phyloP scores from a whole-genome alignment of 2,329 filamentous ascomycete species.

The Xylaria sp. region DNA sequence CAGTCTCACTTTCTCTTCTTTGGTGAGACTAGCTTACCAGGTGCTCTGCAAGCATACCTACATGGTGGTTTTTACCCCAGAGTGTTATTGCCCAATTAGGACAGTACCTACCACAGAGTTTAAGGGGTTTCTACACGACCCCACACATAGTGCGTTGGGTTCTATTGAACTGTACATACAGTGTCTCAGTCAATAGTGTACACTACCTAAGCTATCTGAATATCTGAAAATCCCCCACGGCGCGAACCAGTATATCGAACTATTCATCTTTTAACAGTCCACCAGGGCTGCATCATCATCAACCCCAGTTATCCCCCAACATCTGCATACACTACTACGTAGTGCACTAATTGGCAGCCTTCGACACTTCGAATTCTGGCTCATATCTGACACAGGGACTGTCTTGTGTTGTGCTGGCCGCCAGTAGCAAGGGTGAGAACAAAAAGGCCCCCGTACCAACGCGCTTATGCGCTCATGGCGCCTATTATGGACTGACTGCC shows the following conservation, averaged over 20 bases:
- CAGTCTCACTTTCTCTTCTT: neutral
- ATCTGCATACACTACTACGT: neutral
- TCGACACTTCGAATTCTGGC: slow-evolving; percentile 21
- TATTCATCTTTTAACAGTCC: neutral
- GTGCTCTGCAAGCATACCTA: neutral
- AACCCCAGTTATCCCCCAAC: neutral
- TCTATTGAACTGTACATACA: neutral
- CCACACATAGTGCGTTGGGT: too few relatives aligned
- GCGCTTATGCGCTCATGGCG: slow-evolving; percentile 42
- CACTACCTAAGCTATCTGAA: neutral
- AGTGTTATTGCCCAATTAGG: neutral
- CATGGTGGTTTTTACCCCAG: neutral
- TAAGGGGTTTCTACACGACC: neutral
- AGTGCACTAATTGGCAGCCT: slow-evolving; percentile 8
- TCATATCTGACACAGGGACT: slow-evolving; percentile 42
- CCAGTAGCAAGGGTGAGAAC: slow-evolving; percentile 24
- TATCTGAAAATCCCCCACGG: slow-evolving; percentile 14
- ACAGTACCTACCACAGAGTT: neutral
- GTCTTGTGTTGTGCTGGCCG: slow-evolving; percentile 37
- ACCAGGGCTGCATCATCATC: neutral
- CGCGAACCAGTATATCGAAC: slow-evolving; percentile 9
- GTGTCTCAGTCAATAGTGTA: neutral
- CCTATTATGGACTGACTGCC: slow-evolving; percentile 27
- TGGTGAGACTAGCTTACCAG: neutral
- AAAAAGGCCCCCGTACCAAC: slow-evolving; percentile 15